A percentile compares a stretch with the other conserved stretches of the same genome.
Evolutionary conservation across 176 grass and related monocot species (phyloP).

Genomic region (Pontederia crassipes): DNA sequence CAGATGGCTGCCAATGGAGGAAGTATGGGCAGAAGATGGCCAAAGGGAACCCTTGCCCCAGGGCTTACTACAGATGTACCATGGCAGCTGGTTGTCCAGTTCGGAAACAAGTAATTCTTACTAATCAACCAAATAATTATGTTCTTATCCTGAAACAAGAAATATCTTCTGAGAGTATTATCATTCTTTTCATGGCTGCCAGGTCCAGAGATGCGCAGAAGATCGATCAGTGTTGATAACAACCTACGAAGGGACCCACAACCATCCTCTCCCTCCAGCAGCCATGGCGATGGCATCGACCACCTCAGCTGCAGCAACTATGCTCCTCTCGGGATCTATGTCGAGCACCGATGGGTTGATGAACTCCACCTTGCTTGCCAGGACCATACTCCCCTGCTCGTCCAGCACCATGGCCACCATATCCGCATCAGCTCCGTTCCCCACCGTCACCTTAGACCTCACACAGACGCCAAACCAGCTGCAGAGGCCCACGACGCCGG

Average conservation of each 20-base stretch:
- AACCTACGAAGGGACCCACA: slow-evolving; percentile 88
- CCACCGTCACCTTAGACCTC: slow-evolving; percentile 85
- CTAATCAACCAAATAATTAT: not conserved
- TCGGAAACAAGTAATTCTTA: slow-evolving; percentile 64
- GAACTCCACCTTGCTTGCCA: slow-evolving; percentile 52
- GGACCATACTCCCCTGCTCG: slow-evolving; percentile 58
- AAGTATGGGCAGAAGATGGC: slow-evolving; percentile 98
- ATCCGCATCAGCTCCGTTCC: slow-evolving; percentile 75
- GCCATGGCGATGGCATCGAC: slow-evolving; percentile 93
- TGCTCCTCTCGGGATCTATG: slow-evolving; percentile 84
- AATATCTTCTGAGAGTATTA: not conserved
- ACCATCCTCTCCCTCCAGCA: slow-evolving; percentile 81
- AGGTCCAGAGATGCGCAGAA: slow-evolving; percentile 93
- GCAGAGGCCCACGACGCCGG: not conserved
- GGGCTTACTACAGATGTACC: slow-evolving; percentile 95
- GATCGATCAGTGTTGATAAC: slow-evolving; percentile 77
- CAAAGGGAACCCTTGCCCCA: slow-evolving; percentile 88
- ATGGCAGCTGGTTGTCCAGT: slow-evolving; percentile 80
- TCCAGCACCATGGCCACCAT: slow-evolving; percentile 67
- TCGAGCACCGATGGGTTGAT: slow-evolving; percentile 38
- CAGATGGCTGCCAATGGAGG: slow-evolving; percentile 96
- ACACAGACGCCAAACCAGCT: slow-evolving; percentile 46
- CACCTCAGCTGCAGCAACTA: slow-evolving; percentile 62
- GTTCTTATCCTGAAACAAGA: not conserved
- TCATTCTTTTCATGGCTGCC: not conserved